Evolutionary conservation across 495 filamentous ascomycete species (phyloP), one percentile per base, ranked within the genome.

Genomic region (Xylaria castorea): DNA sequence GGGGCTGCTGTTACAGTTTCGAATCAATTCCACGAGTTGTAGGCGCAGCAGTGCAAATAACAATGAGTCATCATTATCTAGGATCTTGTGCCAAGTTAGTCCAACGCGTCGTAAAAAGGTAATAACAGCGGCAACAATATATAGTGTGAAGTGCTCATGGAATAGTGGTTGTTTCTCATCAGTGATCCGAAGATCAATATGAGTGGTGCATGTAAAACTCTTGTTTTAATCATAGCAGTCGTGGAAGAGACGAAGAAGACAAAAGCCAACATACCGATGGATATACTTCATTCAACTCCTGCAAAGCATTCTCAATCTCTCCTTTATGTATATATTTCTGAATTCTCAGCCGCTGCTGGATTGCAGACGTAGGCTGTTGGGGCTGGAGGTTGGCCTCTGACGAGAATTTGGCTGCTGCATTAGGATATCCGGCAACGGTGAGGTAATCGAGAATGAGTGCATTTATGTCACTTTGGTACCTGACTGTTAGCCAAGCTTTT

Each of bases 131-230:
- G 70, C 61, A 42, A 75, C 66, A 71, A 66, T 62, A 51, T 42
- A 34, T 44, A 46, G 18, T 55, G 51, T 30, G 53, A 83, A 79
- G 82, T 89, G 90, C 86, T 98, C 95, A 97, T 97, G 93, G 92
- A 94, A 93, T 91, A 90, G 91, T 85, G 87, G 91, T 91, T 93
- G 87, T 91, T 92, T 93, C 87, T 97, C 94, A 94, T 94, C 97
- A 93, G 88, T 81, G 89, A 89, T 90, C 89, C 82, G 85, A 89
- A 90, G 90, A 86, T 86, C 85, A 67, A 86, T 98, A 94, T 92
- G 95, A 94, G 95, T 98, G 95, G 95, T 99, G 97, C 95, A 98
- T 98, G 96, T 84, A 81, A 97, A 94, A 94, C 89, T 87, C 85
- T 80, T 80, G 81, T 81, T 93, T 85, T 97, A 97, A 98, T 98